Conservation (phyloP, 2,329 filamentous ascomycete genomes). For the Diaporthe eres region DNA sequence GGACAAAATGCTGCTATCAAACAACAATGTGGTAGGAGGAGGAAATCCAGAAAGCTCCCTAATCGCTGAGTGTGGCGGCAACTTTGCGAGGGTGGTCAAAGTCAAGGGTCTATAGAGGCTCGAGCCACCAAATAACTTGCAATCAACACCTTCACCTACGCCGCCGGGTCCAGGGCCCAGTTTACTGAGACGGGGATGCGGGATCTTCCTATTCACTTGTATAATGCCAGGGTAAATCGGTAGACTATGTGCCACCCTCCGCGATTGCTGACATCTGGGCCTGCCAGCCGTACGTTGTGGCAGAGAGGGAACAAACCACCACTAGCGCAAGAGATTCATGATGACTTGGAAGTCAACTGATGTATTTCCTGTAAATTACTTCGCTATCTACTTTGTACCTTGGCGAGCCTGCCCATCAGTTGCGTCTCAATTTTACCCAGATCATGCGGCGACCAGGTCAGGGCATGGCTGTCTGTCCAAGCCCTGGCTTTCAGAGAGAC, state of each 20-base stretch:
- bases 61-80: background rate
- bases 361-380: background rate
- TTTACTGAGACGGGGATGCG: background rate
- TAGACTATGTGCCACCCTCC: no score
- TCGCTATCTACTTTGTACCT: background rate
- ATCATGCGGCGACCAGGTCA: background rate
- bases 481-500: background rate
- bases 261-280: background rate
- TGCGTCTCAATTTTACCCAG: background rate
- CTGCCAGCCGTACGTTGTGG: no score
- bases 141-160: background rate
- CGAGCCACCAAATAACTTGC: background rate
- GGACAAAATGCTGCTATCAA: background rate
- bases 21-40: background rate
- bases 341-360: background rate
- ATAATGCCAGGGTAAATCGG: background rate
- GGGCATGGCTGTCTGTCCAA: background rate
- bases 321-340: background rate
- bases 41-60: background rate
- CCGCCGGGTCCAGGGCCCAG: background rate
- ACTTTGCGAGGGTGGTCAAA: background rate
- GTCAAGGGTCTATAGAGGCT: no score
- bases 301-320: background rate
- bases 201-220: background rate
- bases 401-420: background rate